Percentiles rank a stretch among this genome's conserved stretches.
These are phyloP conservation scores for Prunus mira DNA, from an alignment of 306 rosid species.

Conservation along the genomic window DNA sequence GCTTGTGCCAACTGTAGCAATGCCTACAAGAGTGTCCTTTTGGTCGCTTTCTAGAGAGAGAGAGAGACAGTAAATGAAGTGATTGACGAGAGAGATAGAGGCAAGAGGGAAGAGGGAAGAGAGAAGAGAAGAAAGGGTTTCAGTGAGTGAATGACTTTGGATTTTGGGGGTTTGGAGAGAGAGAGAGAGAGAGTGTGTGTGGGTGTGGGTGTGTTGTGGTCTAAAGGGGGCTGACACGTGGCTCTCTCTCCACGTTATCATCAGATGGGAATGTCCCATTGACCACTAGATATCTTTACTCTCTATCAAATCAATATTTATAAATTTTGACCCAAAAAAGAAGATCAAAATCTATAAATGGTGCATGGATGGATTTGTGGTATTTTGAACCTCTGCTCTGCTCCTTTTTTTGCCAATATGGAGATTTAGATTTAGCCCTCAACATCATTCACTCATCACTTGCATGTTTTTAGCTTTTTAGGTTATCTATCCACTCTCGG, in stretches of 20 bases:
- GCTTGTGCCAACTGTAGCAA: background rate
- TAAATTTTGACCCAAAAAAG: background rate
- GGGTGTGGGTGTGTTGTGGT: background rate
- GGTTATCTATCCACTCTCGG: background rate
- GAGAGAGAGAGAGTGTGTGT: background rate
- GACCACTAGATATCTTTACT: background rate
- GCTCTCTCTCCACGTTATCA: background rate
- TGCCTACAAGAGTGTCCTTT: background rate
- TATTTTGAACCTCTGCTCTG: no score
- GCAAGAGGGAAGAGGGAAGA: background rate
- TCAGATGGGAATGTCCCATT: slow-evolving; percentile 10
- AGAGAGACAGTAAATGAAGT: slow-evolving; percentile 2
- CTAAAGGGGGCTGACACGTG: slow-evolving; percentile 1
- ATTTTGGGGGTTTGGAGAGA: background rate
- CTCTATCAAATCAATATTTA: background rate
- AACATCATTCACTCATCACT: no score
- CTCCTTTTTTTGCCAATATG: no score
- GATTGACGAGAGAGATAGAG: slow-evolving; percentile 9
- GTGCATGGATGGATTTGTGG: no score
- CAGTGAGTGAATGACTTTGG: background rate
- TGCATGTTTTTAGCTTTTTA: background rate
- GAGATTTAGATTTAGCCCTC: no score
- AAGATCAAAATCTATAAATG: no score
- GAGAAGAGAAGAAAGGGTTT: background rate
- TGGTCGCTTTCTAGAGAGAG: slow-evolving; percentile 8